These are phyloP conservation scores for Solanum neorickii DNA, from an alignment of 257 asterid species.

Conservation along the genomic window DNA sequence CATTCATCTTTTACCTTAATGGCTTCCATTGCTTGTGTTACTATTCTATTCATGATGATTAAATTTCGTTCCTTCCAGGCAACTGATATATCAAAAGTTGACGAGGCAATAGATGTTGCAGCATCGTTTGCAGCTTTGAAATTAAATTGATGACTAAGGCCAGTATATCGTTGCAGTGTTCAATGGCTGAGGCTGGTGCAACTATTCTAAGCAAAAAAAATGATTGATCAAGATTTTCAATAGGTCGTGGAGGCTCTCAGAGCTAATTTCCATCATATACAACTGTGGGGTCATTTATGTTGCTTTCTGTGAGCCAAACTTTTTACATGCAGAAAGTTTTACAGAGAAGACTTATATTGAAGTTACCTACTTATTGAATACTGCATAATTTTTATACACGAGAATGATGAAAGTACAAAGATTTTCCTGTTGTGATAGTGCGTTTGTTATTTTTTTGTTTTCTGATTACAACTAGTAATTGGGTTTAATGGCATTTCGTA, in stretches of 20 bases:
- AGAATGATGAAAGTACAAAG: not conserved
- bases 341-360: not conserved
- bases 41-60: not conserved
- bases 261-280: not conserved
- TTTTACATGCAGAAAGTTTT: not conserved
- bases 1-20: not conserved
- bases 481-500: too few relatives aligned
- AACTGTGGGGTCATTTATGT: not conserved
- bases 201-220: not conserved
- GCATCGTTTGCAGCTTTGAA: conserved; percentile 73
- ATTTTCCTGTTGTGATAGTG: not conserved
- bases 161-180: not conserved
- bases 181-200: not conserved
- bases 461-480: not conserved
- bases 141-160: conserved; percentile 27
- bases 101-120: conserved; percentile 64
- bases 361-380: not conserved
- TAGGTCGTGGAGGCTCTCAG: not conserved
- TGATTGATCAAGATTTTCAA: not conserved
- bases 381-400: not conserved
- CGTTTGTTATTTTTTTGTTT: not conserved
- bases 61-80: conserved; percentile 35
- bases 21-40: not conserved
- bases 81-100: conserved; percentile 33
- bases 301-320: not conserved